phyloP scores from a whole-genome alignment of 2,329 filamentous ascomycete species.

The Botrytis aclada region DNA sequence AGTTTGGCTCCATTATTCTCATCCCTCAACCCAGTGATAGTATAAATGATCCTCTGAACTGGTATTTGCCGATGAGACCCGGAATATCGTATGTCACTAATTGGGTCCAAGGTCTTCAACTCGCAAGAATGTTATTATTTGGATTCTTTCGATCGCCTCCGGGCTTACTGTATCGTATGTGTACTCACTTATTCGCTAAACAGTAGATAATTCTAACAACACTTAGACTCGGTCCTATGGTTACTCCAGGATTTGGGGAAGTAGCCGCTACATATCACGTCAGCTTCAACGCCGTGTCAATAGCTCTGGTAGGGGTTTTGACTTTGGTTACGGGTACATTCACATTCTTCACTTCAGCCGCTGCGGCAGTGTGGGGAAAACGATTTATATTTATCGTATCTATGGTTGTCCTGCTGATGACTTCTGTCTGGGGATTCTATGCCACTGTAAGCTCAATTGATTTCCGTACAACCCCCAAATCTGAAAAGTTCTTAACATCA shows the following conservation, averaged over 20 bases:
- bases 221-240: background rate
- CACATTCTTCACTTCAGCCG: background rate
- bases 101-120: background rate
- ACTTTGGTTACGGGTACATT: background rate
- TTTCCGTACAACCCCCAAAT: background rate
- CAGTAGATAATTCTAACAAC: background rate
- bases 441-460: background rate
- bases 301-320: background rate
- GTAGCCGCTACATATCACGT: background rate
- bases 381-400: background rate
- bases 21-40: background rate
- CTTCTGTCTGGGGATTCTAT: background rate
- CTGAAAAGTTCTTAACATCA: background rate
- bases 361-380: background rate
- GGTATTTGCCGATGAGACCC: background rate
- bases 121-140: background rate
- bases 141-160: background rate
- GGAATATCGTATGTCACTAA: background rate
- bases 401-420: background rate
- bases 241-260: background rate
- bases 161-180: background rate
- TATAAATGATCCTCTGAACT: background rate
- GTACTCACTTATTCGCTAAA: background rate
- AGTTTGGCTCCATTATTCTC: background rate
- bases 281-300: background rate